Percentiles rank a stretch among this genome's conserved stretches.
Conservation (phyloP, 345 rosid species). For the Cardiospermum halicacabum region DNA sequence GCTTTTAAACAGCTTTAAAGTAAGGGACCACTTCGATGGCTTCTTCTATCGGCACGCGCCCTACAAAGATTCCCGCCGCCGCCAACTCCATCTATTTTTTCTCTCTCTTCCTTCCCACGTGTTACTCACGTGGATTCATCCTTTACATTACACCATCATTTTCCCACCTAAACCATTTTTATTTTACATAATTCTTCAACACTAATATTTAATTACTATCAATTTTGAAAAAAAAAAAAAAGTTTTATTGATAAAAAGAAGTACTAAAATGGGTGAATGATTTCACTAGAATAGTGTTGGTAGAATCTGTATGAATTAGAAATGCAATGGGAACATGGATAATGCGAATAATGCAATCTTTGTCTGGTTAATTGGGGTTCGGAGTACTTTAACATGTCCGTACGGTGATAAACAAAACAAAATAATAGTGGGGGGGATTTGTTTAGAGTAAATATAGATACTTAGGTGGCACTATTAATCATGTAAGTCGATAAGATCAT, state of each 20-base stretch:
- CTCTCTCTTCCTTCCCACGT: constrained; percentile 19
- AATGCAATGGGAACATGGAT: not conserved
- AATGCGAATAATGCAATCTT: not conserved
- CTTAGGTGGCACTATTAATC: not conserved
- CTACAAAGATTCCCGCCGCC: constrained; percentile 44
- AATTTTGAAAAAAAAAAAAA: too few species aligned
- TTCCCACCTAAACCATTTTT: too few species aligned
- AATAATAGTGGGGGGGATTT: constrained; percentile 5
- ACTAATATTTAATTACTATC: too few species aligned
- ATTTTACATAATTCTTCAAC: too few species aligned
- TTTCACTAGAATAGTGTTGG: not conserved
- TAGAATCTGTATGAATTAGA: too few species aligned
- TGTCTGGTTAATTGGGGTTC: constrained; percentile 32
- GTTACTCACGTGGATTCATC: constrained; percentile 24
- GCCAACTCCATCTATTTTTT: constrained; percentile 19
- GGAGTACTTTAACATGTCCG: constrained; percentile 24
- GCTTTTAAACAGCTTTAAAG: not conserved
- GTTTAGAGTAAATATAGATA: not conserved
- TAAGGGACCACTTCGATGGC: constrained; percentile 37
- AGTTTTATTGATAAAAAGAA: too few species aligned
- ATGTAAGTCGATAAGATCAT: constrained; percentile 15
- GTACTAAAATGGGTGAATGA: not conserved
- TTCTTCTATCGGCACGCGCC: constrained; percentile 38
- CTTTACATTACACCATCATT: too few species aligned
- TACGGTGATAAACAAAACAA: constrained; percentile 19